Evolutionary conservation across 208 protist genomes (phyloP).

Genomic region (Lotmaria passim): DNA sequence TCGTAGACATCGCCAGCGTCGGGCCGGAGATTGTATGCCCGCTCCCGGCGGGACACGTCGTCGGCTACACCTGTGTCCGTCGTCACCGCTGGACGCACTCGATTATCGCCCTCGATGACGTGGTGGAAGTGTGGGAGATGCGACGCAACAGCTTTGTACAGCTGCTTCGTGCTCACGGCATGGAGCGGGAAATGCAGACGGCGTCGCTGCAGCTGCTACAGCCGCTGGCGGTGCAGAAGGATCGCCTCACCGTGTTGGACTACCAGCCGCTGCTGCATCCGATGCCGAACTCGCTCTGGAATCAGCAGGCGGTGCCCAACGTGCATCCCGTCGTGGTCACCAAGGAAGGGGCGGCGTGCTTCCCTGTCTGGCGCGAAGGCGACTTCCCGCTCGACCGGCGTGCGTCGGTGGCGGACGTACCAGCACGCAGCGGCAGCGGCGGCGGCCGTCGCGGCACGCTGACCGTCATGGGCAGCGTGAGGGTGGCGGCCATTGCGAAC

Average conservation of each 20-base stretch:
- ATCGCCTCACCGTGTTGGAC: slow-evolving; percentile 51
- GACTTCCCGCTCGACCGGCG: slow-evolving; percentile 55
- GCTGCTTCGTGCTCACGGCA: slow-evolving; percentile 57
- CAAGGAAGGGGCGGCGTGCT: slow-evolving; percentile 37
- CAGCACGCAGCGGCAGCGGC: slow-evolving; percentile 9
- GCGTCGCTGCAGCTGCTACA: slow-evolving; percentile 78
- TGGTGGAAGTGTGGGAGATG: slow-evolving; percentile 80
- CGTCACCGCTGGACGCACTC: slow-evolving; percentile 74
- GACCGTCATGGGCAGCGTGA: slow-evolving; percentile 11
- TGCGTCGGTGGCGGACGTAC: slow-evolving; percentile 15
- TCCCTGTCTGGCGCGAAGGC: slow-evolving; percentile 73
- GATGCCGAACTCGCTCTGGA: slow-evolving; percentile 78
- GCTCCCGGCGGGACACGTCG: slow-evolving; percentile 55
- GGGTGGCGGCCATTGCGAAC: slow-evolving; percentile 18
- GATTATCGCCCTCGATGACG: slow-evolving; percentile 64
- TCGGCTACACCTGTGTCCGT: slow-evolving; percentile 86
- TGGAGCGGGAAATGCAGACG: slow-evolving; percentile 57
- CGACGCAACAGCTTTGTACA: slow-evolving; percentile 58
- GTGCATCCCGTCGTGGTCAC: slow-evolving; percentile 62
- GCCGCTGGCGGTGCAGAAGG: slow-evolving; percentile 51
- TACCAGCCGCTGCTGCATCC: slow-evolving; percentile 74
- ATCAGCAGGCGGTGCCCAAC: slow-evolving; percentile 59
- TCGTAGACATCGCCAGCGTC: slow-evolving; percentile 21
- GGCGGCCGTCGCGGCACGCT: slow-evolving; percentile 22
- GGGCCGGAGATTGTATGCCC: slow-evolving; percentile 14